Evolutionary conservation across 225 moss, liverwort and hornwort genomes (phyloP).

Genomic region (Bryoerythrophyllum caledonicum): DNA sequence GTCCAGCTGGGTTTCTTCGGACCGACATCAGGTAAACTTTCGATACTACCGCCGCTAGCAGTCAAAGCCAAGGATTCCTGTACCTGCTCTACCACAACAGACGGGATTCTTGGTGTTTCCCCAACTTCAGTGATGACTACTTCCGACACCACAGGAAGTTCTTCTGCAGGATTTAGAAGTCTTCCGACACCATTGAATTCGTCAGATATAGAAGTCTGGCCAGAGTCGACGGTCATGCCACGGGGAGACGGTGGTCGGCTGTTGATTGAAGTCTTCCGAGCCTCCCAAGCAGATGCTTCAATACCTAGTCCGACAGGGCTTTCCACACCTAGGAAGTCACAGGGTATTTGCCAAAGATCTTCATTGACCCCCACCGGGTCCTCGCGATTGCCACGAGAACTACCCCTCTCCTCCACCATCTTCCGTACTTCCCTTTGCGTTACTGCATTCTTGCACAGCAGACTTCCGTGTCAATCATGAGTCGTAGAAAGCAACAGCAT

Average conservation of each 20-base stretch:
- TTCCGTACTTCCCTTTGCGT: constrained; percentile 32
- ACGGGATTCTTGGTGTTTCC: constrained; percentile 19
- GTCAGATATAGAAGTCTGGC: constrained; percentile 43
- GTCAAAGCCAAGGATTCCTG: constrained; percentile 19
- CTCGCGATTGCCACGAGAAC: constrained; percentile 45
- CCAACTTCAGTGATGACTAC: constrained; percentile 14
- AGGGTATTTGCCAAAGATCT: constrained; percentile 27
- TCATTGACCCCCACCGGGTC: constrained; percentile 32
- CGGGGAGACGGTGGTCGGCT: constrained; percentile 53
- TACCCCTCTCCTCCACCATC: constrained; percentile 55
- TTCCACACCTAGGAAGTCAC: constrained; percentile 27
- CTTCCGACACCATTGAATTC: constrained; percentile 46
- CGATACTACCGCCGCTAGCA: constrained; percentile 14
- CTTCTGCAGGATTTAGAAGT: constrained; percentile 22
- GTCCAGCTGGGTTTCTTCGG: constrained; percentile 52
- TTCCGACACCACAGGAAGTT: constrained; percentile 23
- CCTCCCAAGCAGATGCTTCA: constrained; percentile 46
- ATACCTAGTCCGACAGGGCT: constrained; percentile 53
- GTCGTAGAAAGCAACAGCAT: background rate
- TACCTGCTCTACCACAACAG: too few species aligned
- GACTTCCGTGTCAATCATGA: constrained; percentile 29
- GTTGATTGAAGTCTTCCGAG: constrained; percentile 40
- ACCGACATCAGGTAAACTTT: constrained; percentile 16
- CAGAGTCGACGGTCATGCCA: constrained; percentile 33
- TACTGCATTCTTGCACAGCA: constrained; percentile 35